phyloP scores from a whole-genome alignment of 768 basidiomycete genomes.

The Fomitopsis pulvina region DNA sequence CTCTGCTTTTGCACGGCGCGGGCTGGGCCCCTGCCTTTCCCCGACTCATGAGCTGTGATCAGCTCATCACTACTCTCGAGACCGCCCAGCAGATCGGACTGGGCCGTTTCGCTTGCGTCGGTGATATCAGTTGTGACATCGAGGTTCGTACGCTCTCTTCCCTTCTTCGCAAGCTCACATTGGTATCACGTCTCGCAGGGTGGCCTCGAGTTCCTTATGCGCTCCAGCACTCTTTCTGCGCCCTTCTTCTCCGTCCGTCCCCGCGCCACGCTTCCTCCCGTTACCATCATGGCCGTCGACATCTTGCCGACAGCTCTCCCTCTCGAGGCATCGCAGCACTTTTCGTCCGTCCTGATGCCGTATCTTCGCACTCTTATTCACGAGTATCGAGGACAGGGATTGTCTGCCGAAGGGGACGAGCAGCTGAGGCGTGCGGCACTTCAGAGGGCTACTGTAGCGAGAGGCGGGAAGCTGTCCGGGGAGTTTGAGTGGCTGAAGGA shows the following conservation, averaged over 20 bases:
- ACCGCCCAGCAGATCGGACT: constrained; percentile 43
- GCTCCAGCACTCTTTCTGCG: constrained; percentile 68
- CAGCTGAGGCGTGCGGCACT: constrained; percentile 37
- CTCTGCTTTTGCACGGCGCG: constrained; percentile 78
- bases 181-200: constrained; percentile 45
- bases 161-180: background rate
- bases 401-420: constrained; percentile 13
- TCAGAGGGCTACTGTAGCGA: constrained; percentile 65
- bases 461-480: constrained; percentile 44
- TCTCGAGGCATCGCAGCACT: constrained; percentile 68
- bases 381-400: constrained; percentile 23
- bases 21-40: constrained; percentile 82
- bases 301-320: constrained; percentile 86
- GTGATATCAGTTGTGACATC: constrained; percentile 87
- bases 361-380: constrained; percentile 58
- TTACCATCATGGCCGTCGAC: constrained; percentile 84
- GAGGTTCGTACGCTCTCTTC: constrained; percentile 42
- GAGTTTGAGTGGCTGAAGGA: constrained; percentile 53
- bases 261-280: constrained; percentile 39
- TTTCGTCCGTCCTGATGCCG: constrained; percentile 52
- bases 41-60: constrained; percentile 69
- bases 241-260: constrained; percentile 58
- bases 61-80: constrained; percentile 42
- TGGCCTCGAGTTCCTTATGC: constrained; percentile 76
- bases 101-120: constrained; percentile 62